Conservation (phyloP, 495 filamentous ascomycete genomes). For the Penicillium angulare region DNA sequence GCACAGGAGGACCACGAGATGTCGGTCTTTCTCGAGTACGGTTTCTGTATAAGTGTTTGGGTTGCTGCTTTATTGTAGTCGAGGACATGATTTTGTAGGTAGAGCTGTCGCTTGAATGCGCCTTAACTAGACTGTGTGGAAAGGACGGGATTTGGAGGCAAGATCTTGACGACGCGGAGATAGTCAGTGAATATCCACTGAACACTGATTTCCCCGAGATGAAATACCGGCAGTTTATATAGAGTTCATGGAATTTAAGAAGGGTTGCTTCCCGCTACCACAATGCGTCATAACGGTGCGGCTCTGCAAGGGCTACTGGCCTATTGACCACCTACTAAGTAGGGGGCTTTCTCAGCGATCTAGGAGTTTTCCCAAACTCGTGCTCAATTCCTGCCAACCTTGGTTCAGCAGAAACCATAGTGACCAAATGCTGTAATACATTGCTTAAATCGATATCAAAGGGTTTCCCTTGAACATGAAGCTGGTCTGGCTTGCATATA, state of each 20-base stretch:
- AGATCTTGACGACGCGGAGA: too few relatives aligned
- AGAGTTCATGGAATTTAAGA: neutral
- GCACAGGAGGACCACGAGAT: neutral
- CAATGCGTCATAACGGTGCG: conserved; percentile 3
- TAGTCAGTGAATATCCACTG: too few relatives aligned
- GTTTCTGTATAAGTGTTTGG: neutral
- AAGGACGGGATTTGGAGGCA: too few relatives aligned
- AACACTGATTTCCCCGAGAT: neutral
- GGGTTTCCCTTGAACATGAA: too few relatives aligned
- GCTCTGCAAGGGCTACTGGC: neutral
- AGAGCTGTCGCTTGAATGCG: neutral
- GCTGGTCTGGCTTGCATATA: too few relatives aligned
- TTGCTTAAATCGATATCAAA: too few relatives aligned
- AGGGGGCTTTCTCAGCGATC: too few relatives aligned
- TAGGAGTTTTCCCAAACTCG: too few relatives aligned
- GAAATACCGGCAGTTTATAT: neutral
- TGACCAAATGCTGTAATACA: too few relatives aligned
- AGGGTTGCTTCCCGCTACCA: neutral
- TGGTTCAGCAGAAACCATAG: too few relatives aligned
- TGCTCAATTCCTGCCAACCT: too few relatives aligned
- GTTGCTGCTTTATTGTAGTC: neutral
- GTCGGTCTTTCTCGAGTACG: neutral
- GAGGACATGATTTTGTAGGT: neutral
- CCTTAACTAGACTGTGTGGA: neutral
- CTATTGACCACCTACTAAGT: too few relatives aligned